Evolutionary conservation across 257 asterid species (phyloP), one percentile per base, ranked within the genome.

Genomic region (Mentha longifolia): DNA sequence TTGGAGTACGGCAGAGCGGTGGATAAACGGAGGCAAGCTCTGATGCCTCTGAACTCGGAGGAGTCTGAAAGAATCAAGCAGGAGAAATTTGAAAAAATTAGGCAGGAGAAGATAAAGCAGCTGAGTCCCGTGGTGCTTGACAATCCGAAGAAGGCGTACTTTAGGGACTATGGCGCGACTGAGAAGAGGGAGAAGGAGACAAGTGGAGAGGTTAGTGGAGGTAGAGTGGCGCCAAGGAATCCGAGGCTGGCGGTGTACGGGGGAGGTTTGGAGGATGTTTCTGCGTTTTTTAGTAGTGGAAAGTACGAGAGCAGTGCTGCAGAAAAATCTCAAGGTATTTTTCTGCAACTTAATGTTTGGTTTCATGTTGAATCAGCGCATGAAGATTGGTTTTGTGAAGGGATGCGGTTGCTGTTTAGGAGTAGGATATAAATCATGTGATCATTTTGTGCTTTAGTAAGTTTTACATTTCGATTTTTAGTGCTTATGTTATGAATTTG

Each of bases 161-260:
- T 69, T 60, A 68, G 63, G 65, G 78, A 69, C 67, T 63, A 25
- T 20, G 67, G 37, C 42, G 37, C 17, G 74, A 19, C 55, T 17
- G 62, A 64, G 46, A 33, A 63, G 45, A 67, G 67, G 17, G 78
- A 65, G 47, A 67, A 67, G 17, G 78, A 54, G 52, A 71, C 50
- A 14, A 50, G 68, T 19, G 83, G n/a, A 19, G 83, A 69, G 74
- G 88, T 17, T 52, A 64, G 43, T 6, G 67, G 74, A 57, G 74
- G 77, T 55, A 85, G 99, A 86, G 91, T 85, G 77, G 73, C 82
- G 16, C 96, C 97, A 14, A 88, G 86, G 83, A 88, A 92, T 66
- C 99, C 97, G n/a, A 89, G 96, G 81, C 68, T 79, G 81, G 97
- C 92, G 3, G 97, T 89, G 70, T 89, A 89, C 60, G 97, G 97